Conservation (phyloP, 2,329 filamentous ascomycete genomes). For the Ophiostoma tasmaniense region DNA sequence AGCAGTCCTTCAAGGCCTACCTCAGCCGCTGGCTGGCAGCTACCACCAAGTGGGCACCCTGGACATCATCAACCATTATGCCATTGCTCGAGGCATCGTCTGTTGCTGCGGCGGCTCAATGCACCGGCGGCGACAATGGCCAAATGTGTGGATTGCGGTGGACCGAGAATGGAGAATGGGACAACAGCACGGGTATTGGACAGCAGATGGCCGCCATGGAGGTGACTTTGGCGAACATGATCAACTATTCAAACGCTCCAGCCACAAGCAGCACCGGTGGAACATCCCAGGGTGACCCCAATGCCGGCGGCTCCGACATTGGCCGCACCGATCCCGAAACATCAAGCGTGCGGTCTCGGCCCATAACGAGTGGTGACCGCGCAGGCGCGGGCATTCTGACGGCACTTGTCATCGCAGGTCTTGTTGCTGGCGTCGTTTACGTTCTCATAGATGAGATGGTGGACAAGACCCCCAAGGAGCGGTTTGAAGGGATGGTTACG, state of each 20-base stretch:
- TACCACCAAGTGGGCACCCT: constrained; percentile 55
- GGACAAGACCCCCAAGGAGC: constrained; percentile 27
- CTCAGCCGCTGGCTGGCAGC: constrained; percentile 53
- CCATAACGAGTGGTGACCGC: constrained; percentile 16
- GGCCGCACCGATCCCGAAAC: constrained; percentile 6
- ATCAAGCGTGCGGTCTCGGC: not conserved
- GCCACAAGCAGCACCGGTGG: constrained; percentile 39
- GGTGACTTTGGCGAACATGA: constrained; percentile 53
- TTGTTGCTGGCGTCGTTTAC: constrained; percentile 46
- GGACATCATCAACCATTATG: constrained; percentile 45
- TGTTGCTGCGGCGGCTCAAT: constrained; percentile 47
- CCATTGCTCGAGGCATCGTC: constrained; percentile 48
- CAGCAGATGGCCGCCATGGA: constrained; percentile 65
- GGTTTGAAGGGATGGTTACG: constrained; percentile 25
- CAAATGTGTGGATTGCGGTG: constrained; percentile 54
- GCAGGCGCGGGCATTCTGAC: constrained; percentile 19
- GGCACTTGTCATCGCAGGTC: constrained; percentile 42
- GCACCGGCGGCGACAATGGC: constrained; percentile 47
- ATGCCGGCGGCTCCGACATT: constrained; percentile 26
- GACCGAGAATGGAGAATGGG: constrained; percentile 38
- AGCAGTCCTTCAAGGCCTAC: constrained; percentile 57
- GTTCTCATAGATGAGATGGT: constrained; percentile 42
- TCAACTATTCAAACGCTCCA: constrained; percentile 34
- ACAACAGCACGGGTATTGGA: constrained; percentile 54
- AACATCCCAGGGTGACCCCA: constrained; percentile 40